Evolutionary conservation across 108 stramenopile species (phyloP), one percentile per base, ranked within the genome.

Genomic region (Cylindrotheca fusiformis): DNA sequence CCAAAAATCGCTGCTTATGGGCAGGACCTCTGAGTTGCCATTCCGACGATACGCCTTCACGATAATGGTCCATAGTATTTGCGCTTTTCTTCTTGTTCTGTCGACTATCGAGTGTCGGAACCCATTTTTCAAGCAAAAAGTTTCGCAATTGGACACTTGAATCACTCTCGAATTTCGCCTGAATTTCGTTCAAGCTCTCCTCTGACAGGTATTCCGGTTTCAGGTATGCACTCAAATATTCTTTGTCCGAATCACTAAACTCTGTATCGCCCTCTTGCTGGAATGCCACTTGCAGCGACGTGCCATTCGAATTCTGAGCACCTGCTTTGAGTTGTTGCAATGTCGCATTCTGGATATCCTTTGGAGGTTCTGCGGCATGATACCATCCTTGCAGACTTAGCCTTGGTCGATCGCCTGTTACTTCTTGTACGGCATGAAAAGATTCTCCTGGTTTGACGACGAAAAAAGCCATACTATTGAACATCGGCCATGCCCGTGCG

Each of bases 361-460:
- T 32, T 14, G 93, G 86, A 28, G 65, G 57, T 5, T 82, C 77
- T 20, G 69, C 76, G 19, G 88, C 68, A 59, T 92, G 90, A 65
- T 90, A 95, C 94, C 94, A 95, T 33, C 94, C 89, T 52, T 93
- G 93, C 17, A 98, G 76, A 48, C 91, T 92, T 22, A 98, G 72
- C 46, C 97, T 66, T 19, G 95, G 96, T 32, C 93, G 77, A 61
- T 94, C 92, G 28, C 88, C 88, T 51, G 92, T 84, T 1, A 97
- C 97, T 81, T 98, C 97, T 67, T 97, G 95, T 24, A 98, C 96
- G 1, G 94, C 87, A 78, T 98, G 97, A 65, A 95, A 96, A 10
- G 93, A 94, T 33, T 78, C 58, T 1, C 95, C 95, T 10, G 96
- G 96, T 58, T 81, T 55, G 2, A 98, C 97, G 20, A 76, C 84